Conservation (phyloP, 441 rosid genomes). For the Croton setiger region DNA sequence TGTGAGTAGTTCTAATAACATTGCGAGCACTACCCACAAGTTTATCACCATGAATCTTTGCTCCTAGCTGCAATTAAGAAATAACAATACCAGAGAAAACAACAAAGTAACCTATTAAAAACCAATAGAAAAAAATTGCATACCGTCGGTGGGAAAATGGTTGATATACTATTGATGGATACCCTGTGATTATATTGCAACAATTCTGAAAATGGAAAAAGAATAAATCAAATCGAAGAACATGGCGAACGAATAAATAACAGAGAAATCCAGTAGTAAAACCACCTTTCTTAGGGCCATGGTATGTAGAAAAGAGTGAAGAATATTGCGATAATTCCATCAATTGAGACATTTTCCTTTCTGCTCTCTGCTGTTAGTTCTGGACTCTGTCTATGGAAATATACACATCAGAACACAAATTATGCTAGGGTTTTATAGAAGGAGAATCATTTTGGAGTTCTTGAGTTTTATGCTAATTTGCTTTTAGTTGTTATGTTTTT, state of each 20-base stretch:
- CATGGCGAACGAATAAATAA: no score
- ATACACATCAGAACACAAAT: no score
- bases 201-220: neutral
- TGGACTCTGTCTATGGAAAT: neutral
- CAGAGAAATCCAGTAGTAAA: neutral
- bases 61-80: conserved; percentile 15
- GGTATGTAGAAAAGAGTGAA: conserved; percentile 1
- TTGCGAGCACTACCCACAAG: conserved; percentile 5
- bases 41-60: conserved; percentile 9
- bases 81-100: neutral
- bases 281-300: conserved; percentile 6
- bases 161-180: neutral
- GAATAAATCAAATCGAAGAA: neutral
- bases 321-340: conserved; percentile 1
- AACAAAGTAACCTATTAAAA: neutral
- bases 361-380: neutral
- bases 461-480: no score
- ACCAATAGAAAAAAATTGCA: neutral
- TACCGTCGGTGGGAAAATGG: neutral
- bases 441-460: no score
- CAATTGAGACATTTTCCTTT: conserved; percentile 3
- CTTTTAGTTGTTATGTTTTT: no score
- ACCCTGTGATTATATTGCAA: neutral
- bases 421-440: no score
- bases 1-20: conserved; percentile 2